A percentile compares a stretch with the other conserved stretches of the same genome.
These are phyloP conservation scores for Trametes elegans DNA, from an alignment of 768 basidiomycete species.

Conservation along the genomic window DNA sequence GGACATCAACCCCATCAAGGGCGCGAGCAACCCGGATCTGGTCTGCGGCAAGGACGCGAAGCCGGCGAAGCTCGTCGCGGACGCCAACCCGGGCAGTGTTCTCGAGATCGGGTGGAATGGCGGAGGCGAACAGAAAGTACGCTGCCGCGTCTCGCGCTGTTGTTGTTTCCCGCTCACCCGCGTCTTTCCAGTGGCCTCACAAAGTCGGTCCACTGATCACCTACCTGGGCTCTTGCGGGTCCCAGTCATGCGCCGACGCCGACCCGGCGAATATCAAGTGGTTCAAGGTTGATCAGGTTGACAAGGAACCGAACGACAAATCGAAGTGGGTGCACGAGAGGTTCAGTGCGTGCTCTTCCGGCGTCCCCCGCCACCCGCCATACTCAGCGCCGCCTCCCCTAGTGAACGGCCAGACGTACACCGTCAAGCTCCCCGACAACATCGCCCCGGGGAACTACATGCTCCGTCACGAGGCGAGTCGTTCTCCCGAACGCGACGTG, in stretches of 20 bases:
- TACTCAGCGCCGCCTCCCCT: not conserved
- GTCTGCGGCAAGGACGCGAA: slow-evolving; percentile 60
- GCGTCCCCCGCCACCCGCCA: not conserved
- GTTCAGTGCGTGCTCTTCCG: slow-evolving; percentile 16
- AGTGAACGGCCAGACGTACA: slow-evolving; percentile 28
- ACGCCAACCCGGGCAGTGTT: slow-evolving; percentile 57
- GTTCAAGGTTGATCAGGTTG: slow-evolving; percentile 55
- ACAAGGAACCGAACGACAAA: slow-evolving; percentile 21
- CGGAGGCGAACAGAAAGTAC: slow-evolving; percentile 36
- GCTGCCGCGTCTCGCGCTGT: slow-evolving; percentile 7
- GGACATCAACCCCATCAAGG: slow-evolving; percentile 49
- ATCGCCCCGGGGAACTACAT: slow-evolving; percentile 72
- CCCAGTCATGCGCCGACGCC: slow-evolving; percentile 56
- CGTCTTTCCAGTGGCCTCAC: slow-evolving; percentile 43
- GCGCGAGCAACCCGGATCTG: slow-evolving; percentile 50
- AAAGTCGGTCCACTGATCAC: slow-evolving; percentile 69
- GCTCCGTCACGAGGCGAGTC: slow-evolving; percentile 67
- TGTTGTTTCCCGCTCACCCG: not conserved
- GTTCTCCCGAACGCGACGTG: slow-evolving; percentile 15
- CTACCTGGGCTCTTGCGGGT: slow-evolving; percentile 66
- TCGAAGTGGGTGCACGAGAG: slow-evolving; percentile 28
- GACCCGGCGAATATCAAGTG: slow-evolving; percentile 57
- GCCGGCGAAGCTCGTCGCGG: slow-evolving; percentile 46
- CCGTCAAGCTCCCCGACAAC: slow-evolving; percentile 37
- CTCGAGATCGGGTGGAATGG: slow-evolving; percentile 57